Evolutionary conservation across 2,329 filamentous ascomycete species (phyloP), one percentile per base, ranked within the genome.

Genomic region (Coniochaeta sp.): DNA sequence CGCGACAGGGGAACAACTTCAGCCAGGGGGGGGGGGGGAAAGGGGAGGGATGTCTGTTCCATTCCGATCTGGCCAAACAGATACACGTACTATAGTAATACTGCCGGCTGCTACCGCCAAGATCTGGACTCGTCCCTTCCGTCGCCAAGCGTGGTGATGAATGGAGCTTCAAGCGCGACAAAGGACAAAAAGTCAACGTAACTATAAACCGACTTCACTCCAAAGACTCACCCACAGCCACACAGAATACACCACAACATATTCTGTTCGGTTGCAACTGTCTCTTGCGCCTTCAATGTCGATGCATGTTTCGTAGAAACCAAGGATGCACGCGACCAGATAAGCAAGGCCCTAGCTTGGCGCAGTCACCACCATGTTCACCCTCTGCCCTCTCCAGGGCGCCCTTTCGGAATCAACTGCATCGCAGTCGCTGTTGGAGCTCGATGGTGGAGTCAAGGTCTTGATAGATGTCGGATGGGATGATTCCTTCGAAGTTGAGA

Each of bases 401-500:
- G 93, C 95, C 63, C 91, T 96, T 70, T 93, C 91, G 58, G 85
- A 89, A 66, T 95, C 91, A 55, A 81, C 87, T 61, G 93, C 93
- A 50, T 96, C 92, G 64, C 92, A 97, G 73, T 98, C 95, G n/a
- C 85, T 99, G 38, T 80, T 99, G 56, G 93, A 98, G 78, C 89
- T 99, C 60, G 95, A 99, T 77, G 93, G 93, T 65, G 95, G 93
- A 62, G 89, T 99, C 76, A 98, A 98, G 74, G 86, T 99, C 58
- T 83, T 99, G 59, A 86, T 99, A 40, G 93, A 97, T 71, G 88
- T 97, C 52, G 95, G 95, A 62, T 99, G 95, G 95, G 93, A 98
- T 72, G 91, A 96, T 72, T 84, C 84, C 1, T 98, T 99, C 72
- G 89, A 96, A 70, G 84, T 86, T 34, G 83, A 84, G 63, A 89